Evolutionary conservation across 768 basidiomycete species (phyloP).

Genomic region (Macrolepiota fuliginosa): DNA sequence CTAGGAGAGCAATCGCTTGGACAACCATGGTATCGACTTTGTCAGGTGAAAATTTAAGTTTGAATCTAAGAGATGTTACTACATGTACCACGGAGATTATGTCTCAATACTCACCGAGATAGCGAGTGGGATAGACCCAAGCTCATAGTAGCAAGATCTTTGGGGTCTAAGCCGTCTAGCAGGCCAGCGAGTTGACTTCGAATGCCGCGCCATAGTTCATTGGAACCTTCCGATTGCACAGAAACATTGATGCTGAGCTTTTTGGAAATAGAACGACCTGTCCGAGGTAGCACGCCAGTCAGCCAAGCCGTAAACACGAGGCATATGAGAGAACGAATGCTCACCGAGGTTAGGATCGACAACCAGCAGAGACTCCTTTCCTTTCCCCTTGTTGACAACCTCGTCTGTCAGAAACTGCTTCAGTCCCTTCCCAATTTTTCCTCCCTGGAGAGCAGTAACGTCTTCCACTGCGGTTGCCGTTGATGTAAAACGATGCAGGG

Average conservation of each 20-base stretch:
- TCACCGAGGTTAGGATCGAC: slow-evolving; percentile 88
- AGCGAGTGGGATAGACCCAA: slow-evolving; percentile 96
- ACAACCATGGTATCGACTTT: slow-evolving; percentile 99
- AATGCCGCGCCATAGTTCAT: slow-evolving; percentile 94
- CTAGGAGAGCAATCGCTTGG: slow-evolving; percentile 95
- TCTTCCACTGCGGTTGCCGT: slow-evolving; percentile 98
- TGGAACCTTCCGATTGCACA: slow-evolving; percentile 40
- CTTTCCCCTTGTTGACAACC: slow-evolving; percentile 86
- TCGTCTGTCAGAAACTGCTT: slow-evolving; percentile 91
- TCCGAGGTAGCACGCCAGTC: neutral
- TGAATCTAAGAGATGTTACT: slow-evolving; percentile 60
- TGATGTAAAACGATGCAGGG: slow-evolving; percentile 93
- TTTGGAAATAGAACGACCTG: slow-evolving; percentile 87
- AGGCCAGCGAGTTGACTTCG: slow-evolving; percentile 83
- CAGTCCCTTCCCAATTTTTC: slow-evolving; percentile 89
- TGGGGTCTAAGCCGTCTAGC: slow-evolving; percentile 87
- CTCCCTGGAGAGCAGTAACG: slow-evolving; percentile 86
- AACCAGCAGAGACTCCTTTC: slow-evolving; percentile 81
- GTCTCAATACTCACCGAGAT: slow-evolving; percentile 61
- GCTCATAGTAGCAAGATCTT: slow-evolving; percentile 96
- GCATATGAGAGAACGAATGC: slow-evolving; percentile 25
- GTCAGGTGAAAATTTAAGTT: slow-evolving; percentile 99
- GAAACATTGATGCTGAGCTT: slow-evolving; percentile 91
- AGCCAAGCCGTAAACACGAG: neutral
- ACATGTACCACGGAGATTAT: neutral